phyloP scores from a whole-genome alignment of 352 stramenopile genomes.

The Achlya hypogyna region DNA sequence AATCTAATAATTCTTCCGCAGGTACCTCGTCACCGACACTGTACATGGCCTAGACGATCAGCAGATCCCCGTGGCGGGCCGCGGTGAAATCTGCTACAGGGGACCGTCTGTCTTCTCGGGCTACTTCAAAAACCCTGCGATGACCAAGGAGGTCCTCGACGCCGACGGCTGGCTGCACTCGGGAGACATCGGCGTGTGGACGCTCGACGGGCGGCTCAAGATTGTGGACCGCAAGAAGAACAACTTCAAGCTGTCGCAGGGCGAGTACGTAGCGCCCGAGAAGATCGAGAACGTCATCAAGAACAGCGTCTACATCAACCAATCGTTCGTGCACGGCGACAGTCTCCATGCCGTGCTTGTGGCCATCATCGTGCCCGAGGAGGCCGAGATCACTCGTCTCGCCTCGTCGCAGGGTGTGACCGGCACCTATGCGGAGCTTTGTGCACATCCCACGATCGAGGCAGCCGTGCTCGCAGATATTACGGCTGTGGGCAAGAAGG shows the following conservation, averaged over 20 bases:
- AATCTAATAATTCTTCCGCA: no score
- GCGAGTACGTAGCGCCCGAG: slow-evolving; percentile 94
- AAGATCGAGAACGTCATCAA: slow-evolving; percentile 94
- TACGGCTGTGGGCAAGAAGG: slow-evolving; percentile 39
- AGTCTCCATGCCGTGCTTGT: slow-evolving; percentile 90
- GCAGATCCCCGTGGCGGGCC: background rate
- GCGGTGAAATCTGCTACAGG: slow-evolving; percentile 33
- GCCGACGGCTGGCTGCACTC: slow-evolving; percentile 95
- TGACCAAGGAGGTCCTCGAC: slow-evolving; percentile 88
- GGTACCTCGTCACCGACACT: slow-evolving; percentile 24
- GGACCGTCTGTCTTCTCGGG: slow-evolving; percentile 79
- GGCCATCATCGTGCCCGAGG: slow-evolving; percentile 90
- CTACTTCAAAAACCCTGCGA: slow-evolving; percentile 89
- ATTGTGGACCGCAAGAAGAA: slow-evolving; percentile 91
- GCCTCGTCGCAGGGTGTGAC: background rate
- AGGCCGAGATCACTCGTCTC: slow-evolving; percentile 54
- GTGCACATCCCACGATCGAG: slow-evolving; percentile 26
- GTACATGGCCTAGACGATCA: slow-evolving; percentile 16
- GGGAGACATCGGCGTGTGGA: slow-evolving; percentile 93
- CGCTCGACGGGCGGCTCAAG: slow-evolving; percentile 80
- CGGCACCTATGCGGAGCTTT: slow-evolving; percentile 7
- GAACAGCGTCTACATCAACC: slow-evolving; percentile 84
- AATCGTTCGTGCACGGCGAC: slow-evolving; percentile 93
- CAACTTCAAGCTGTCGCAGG: slow-evolving; percentile 90
- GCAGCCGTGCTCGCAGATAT: slow-evolving; percentile 71